These are phyloP conservation scores for Cucumis cinereus DNA, from an alignment of 306 rosid species.

Conservation along the genomic window DNA sequence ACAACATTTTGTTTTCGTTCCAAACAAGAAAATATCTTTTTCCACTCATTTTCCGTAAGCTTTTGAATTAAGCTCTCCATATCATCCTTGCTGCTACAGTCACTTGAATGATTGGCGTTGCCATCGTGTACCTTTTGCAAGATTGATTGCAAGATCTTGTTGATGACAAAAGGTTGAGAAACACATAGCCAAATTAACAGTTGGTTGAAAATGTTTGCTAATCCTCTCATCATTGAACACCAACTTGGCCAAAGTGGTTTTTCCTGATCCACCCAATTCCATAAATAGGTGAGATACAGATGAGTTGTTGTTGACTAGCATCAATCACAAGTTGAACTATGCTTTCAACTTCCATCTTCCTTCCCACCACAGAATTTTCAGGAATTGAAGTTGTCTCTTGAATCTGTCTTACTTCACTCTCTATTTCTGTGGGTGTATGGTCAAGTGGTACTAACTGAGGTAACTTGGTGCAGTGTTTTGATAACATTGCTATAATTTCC, in stretches of 20 bases:
- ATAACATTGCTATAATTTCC: too few species aligned
- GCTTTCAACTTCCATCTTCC: neutral
- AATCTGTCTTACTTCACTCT: neutral
- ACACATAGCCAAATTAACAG: slow-evolving; percentile 13
- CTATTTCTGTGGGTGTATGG: too few species aligned
- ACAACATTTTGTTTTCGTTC: neutral
- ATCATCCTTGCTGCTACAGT: too few species aligned
- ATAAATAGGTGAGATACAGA: neutral
- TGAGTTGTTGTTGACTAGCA: too few species aligned
- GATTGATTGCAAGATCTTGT: neutral
- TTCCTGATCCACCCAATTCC: slow-evolving; percentile 13
- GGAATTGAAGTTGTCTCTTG: neutral
- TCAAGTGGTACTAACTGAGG: too few species aligned
- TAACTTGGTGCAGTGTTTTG: too few species aligned
- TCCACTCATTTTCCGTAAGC: neutral
- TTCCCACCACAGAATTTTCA: neutral
- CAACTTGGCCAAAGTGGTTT: slow-evolving; percentile 8
- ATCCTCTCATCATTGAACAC: neutral
- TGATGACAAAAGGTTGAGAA: neutral
- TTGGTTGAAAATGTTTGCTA: neutral
- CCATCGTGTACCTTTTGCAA: neutral
- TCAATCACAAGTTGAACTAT: neutral
- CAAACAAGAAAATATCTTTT: slow-evolving; percentile 13
- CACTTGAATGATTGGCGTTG: too few species aligned
- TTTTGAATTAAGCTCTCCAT: neutral